Evolutionary conservation across 306 rosid species (phyloP), one percentile per base, ranked within the genome.

Genomic region (Cicer pinnatifidum): DNA sequence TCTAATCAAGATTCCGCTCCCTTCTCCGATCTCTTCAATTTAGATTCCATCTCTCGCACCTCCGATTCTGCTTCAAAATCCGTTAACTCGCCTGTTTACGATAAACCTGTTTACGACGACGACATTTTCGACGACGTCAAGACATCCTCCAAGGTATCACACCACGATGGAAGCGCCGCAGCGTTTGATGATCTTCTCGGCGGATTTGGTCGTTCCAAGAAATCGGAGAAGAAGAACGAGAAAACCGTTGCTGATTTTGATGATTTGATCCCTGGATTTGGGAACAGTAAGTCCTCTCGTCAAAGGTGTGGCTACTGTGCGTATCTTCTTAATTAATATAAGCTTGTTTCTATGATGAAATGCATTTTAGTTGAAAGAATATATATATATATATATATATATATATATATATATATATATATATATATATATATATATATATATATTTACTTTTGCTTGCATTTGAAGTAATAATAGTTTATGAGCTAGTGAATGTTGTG

Each of bases 161-260:
- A 5, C 16, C 53, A 5, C 16, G 12, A 58, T 16, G 41, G 64
- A 28, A 64, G 39, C 23, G 20, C 56, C 63, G n/a, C 85, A 28
- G 88, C 88, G n/a, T 85, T 94, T 46, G 99, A 94, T 52, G 95
- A 89, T 73, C 89, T 94, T 76, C 93, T 90, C 9, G 96, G 86
- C 1, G 90, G 95, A 9, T 89, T 94, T 71, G 87, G 90, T 15
- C 84, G 83, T 82, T 50, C 85, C 6, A 85, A 86, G 81, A 72
- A 76, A 75, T 39, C 81, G 75, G 91, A 74, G 38, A 87, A 81
- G 38, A 86, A 81, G 80, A 73, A 65, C 12, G 89, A 77, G 41
- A 85, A 75, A 82, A 82, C 71, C 37, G 82, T 13, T 41, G 69
- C 82, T 3, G 86, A 69, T 73, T 88, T 94, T 20, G 96, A 86